A percentile compares a stretch with the other conserved stretches of the same genome.
phyloP scores from a whole-genome alignment of 495 filamentous ascomycete genomes.

The Penicillium macrosclerotiorum region DNA sequence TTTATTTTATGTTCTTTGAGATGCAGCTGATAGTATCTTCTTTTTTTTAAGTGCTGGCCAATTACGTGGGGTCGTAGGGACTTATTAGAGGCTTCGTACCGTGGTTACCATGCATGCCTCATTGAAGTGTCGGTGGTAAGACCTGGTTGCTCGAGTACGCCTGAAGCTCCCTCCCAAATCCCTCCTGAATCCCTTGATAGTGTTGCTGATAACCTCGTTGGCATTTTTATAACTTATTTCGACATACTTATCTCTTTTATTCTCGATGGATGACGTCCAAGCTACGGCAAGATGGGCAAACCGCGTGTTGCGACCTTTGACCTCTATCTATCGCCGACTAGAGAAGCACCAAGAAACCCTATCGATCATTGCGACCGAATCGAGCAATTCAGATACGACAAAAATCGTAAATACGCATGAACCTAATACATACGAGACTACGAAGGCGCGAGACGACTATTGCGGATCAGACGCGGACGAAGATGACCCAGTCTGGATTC shows the following conservation, averaged over 20 bases:
- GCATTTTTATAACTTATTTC: slow-evolving; percentile 7
- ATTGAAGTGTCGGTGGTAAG: slow-evolving; percentile 7
- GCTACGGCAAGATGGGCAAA: slow-evolving; percentile 49
- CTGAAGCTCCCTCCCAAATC: background rate
- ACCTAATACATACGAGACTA: background rate
- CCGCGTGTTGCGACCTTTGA: slow-evolving; percentile 47
- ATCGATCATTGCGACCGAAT: slow-evolving; percentile 31
- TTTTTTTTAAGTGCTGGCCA: background rate
- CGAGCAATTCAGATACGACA: slow-evolving; percentile 18
- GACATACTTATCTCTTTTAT: slow-evolving; percentile 2
- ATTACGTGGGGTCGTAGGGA: background rate
- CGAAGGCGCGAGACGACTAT: slow-evolving; percentile 7
- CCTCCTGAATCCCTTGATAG: background rate
- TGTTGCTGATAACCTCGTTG: background rate
- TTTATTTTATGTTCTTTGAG: slow-evolving; percentile 11
- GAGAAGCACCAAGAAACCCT: slow-evolving; percentile 43
- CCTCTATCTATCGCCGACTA: slow-evolving; percentile 44
- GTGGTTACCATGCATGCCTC: slow-evolving; percentile 18
- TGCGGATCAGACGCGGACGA: slow-evolving; percentile 39
- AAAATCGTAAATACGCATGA: slow-evolving; percentile 1
- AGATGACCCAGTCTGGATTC: slow-evolving; percentile 46
- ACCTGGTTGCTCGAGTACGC: slow-evolving; percentile 5
- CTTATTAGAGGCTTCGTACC: slow-evolving; percentile 7
- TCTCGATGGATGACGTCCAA: slow-evolving; percentile 41
- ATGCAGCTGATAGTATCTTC: slow-evolving; percentile 11